These are phyloP conservation scores for Aspergillus biplanus DNA, from an alignment of 495 filamentous ascomycete genomes.

Conservation along the genomic window DNA sequence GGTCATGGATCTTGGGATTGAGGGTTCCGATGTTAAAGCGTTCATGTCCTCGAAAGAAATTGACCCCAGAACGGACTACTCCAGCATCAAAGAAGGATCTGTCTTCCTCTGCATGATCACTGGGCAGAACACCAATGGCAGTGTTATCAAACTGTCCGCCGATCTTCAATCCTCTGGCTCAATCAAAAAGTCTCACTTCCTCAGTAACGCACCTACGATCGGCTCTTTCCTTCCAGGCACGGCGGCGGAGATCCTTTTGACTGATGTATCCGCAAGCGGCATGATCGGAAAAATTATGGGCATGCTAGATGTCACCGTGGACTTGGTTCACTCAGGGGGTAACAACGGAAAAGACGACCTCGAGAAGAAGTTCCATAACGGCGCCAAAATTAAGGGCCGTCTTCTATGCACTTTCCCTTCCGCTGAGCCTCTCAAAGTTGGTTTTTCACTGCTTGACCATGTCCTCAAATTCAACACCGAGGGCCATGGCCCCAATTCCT, in stretches of 20 bases:
- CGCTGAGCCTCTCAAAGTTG: slow-evolving; percentile 78
- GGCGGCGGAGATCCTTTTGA: slow-evolving; percentile 81
- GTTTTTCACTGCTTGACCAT: slow-evolving; percentile 84
- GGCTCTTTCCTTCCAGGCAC: slow-evolving; percentile 89
- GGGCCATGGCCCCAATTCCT: slow-evolving; percentile 40
- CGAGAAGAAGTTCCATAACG: slow-evolving; percentile 73
- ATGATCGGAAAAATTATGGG: slow-evolving; percentile 90
- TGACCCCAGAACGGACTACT: slow-evolving; percentile 57
- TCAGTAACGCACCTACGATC: slow-evolving; percentile 80
- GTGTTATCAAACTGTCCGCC: slow-evolving; percentile 83
- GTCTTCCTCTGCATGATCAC: slow-evolving; percentile 83
- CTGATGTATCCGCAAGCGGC: slow-evolving; percentile 64
- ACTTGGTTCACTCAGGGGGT: slow-evolving; percentile 82
- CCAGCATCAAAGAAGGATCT: slow-evolving; percentile 72
- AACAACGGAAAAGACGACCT: slow-evolving; percentile 66
- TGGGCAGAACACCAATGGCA: slow-evolving; percentile 74
- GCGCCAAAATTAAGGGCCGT: slow-evolving; percentile 82
- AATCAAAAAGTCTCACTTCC: slow-evolving; percentile 69
- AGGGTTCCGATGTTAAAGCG: slow-evolving; percentile 66
- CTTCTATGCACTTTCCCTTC: slow-evolving; percentile 83
- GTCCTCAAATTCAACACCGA: slow-evolving; percentile 67
- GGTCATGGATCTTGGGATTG: slow-evolving; percentile 87
- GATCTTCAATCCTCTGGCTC: slow-evolving; percentile 67
- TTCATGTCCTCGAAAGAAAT: slow-evolving; percentile 92
- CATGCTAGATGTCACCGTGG: slow-evolving; percentile 82